A percentile compares a stretch with the other conserved stretches of the same genome.
phyloP scores from a whole-genome alignment of 306 rosid species.

The Lathyrus tuberosus region DNA sequence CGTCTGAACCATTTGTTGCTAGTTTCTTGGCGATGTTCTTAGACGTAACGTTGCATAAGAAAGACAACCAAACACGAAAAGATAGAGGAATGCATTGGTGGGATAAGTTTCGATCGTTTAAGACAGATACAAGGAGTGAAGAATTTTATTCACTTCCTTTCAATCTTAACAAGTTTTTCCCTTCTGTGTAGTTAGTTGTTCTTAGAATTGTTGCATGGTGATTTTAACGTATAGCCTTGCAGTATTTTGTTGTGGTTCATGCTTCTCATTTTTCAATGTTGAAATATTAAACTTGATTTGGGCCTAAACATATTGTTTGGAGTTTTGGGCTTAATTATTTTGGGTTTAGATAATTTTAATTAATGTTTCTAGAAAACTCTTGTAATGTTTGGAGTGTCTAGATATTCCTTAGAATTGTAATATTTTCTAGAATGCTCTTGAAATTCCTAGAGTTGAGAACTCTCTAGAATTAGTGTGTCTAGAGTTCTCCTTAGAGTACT shows the following conservation, averaged over 20 bases:
- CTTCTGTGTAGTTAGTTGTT: conserved; percentile 60
- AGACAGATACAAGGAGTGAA: conserved; percentile 80
- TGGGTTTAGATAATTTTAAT: no score
- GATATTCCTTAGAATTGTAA: no score
- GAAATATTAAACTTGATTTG: no score
- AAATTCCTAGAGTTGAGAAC: no score
- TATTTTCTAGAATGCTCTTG: no score
- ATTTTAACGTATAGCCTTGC: not conserved
- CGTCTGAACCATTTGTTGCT: conserved; percentile 83
- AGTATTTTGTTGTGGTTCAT: not conserved
- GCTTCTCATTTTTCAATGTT: not conserved
- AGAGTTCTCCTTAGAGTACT: no score
- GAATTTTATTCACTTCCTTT: conserved; percentile 90
- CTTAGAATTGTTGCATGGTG: not conserved
- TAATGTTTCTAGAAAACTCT: no score
- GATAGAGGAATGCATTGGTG: conserved; percentile 96
- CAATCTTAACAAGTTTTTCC: conserved; percentile 94
- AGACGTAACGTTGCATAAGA: conserved; percentile 65
- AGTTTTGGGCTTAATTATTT: no score
- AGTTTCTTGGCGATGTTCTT: conserved; percentile 71
- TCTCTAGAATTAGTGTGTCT: no score
- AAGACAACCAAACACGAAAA: conserved; percentile 65
- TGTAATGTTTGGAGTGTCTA: no score
- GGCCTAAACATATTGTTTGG: no score
- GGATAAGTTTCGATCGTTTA: conserved; percentile 75